phyloP scores from a whole-genome alignment of 225 moss, liverwort and hornwort genomes.

The Sphagnum contortum region DNA sequence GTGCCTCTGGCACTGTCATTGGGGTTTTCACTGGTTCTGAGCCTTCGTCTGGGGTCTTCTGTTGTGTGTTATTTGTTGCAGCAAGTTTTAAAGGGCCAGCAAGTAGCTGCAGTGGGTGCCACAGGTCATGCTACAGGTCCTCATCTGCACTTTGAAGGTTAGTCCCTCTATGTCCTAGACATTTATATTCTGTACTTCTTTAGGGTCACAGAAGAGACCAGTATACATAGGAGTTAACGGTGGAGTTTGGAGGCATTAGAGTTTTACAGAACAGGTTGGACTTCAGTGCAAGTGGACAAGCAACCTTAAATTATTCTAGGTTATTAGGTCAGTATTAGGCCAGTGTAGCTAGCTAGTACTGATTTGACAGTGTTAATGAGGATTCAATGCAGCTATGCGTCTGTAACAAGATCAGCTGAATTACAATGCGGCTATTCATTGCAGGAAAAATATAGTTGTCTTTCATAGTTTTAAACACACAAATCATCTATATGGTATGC shows the following conservation, averaged over 20 bases:
- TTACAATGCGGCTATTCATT: too few relatives aligned
- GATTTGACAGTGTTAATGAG: neutral
- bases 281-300: too few relatives aligned
- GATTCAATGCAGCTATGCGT: too few relatives aligned
- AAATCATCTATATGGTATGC: too few relatives aligned
- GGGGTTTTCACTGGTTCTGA: too few relatives aligned
- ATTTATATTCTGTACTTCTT: neutral
- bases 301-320: too few relatives aligned
- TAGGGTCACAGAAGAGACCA: too few relatives aligned
- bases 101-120: constrained; percentile 81
- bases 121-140: constrained; percentile 83
- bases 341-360: neutral
- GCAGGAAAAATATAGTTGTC: neutral
- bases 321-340: too few relatives aligned
- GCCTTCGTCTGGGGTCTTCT: too few relatives aligned
- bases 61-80: constrained; percentile 9
- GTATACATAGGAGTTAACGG: neutral
- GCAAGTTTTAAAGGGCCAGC: constrained; percentile 82
- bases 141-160: constrained; percentile 87
- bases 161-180: neutral
- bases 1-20: too few relatives aligned
- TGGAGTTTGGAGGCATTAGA: neutral
- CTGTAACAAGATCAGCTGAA: too few relatives aligned
- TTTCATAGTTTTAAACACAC: neutral
- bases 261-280: neutral